Evolutionary conservation across 192 early-diverging fungal species (phyloP), one percentile per base, ranked within the genome.

Genomic region (Allomyces javanicus): DNA sequence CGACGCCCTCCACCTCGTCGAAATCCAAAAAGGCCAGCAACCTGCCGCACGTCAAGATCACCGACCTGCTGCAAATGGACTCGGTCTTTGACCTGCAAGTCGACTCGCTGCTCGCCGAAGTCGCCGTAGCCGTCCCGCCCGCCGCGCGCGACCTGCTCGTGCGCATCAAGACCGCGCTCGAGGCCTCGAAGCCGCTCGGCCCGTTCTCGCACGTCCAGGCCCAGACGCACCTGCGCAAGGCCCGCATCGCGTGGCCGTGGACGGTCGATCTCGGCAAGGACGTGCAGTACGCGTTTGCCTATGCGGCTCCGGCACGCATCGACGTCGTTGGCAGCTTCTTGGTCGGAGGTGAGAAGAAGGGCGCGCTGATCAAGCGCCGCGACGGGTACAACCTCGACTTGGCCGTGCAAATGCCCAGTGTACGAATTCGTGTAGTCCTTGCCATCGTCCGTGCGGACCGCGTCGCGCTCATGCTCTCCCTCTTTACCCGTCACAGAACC

Each of bases 241-340:
- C 17, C 21, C 12, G 21, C 3, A n/a, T 58, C 50, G 50, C 50
- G 17, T 58, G 50, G 50, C 50, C 50, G 12, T 58, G 50, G 50
- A 58, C 12, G 2, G 50, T 58, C 2, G 50, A 14, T 14, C 12
- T 58, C 21, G 50, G 50, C 50, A n/a, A 58, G 50, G 87, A 87
- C 62, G 77, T 83, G n/a, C 72, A 85, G 43, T 84, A 93, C 71
- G 86, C 81, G 68, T 86, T 98, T 69, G 80, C 72, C n/a, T 93
- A 89, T 68, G 76, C 79, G 43, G 78, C 83, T 25, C 93, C 93
- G 0, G 73, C 73, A 0, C 83, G 81, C 17, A 81, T 95, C 23
- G 83, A 88, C 69, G 71, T 98, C 21, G 86, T 91, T 6, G 96
- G 96, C 22, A 89, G 89, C 70, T 98, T 87, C 67, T 79, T 91